Conservation (phyloP, 164 flowering plant species). For the Stephania yunnanensis region DNA sequence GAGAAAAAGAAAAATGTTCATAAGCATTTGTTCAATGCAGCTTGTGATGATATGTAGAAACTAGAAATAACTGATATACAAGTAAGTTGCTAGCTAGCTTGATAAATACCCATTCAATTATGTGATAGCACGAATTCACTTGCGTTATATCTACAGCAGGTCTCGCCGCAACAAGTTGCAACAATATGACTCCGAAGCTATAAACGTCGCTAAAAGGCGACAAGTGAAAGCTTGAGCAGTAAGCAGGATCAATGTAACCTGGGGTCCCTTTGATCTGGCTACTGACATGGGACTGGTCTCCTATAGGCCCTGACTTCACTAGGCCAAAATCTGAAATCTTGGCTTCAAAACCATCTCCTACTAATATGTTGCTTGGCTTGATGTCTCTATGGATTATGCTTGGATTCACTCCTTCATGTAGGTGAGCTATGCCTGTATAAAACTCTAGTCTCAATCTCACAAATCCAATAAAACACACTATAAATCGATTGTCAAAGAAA, state of each 20-base stretch:
- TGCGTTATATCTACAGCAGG: constrained; percentile 42
- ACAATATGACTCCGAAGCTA: constrained; percentile 70
- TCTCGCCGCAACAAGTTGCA: constrained; percentile 63
- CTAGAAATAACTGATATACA: not conserved
- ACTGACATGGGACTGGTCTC: constrained; percentile 67
- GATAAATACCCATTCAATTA: constrained; percentile 49
- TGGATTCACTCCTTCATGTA: constrained; percentile 58
- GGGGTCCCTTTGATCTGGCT: constrained; percentile 71
- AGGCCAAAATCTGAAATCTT: constrained; percentile 73
- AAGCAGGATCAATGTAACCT: constrained; percentile 74
- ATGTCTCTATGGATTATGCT: constrained; percentile 70
- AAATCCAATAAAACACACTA: too few species aligned
- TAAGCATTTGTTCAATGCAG: not conserved
- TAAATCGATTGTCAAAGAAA: too few species aligned
- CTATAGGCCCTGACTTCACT: constrained; percentile 55
- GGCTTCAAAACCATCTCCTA: constrained; percentile 53
- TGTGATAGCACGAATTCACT: constrained; percentile 28
- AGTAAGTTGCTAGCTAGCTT: too few species aligned
- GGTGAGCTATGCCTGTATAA: constrained; percentile 47
- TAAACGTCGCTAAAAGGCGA: constrained; percentile 58
- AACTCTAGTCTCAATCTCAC: not conserved
- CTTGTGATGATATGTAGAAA: not conserved
- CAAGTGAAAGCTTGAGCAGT: constrained; percentile 54
- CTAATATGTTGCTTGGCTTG: constrained; percentile 65
- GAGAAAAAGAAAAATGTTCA: not conserved